Evolutionary conservation across 2,329 filamentous ascomycete species (phyloP), one percentile per base, ranked within the genome.

Genomic region (Diaporthe velutina): DNA sequence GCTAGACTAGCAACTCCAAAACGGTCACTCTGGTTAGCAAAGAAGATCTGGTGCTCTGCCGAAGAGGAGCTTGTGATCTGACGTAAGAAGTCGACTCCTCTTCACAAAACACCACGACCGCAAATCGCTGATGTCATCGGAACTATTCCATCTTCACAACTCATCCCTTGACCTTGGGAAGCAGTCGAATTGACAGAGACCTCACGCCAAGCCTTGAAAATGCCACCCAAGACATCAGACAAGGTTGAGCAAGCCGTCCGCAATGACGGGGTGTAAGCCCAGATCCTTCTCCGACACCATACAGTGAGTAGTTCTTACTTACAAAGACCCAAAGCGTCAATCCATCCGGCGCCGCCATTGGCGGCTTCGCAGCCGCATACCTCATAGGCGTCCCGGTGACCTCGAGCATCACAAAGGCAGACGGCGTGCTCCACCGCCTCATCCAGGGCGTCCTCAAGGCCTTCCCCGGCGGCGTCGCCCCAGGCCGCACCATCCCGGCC

Each of bases 401-500:
- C 25, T 45, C 66, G 35, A 48, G 40, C 57, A 70, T 74, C 35
- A 71, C 73, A 30, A 33, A 71, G 19, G 17, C 52, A 40, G 73
- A 71, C 42, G 45, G 66, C 9, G n/a, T 74, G 19, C 28, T 71
- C 55, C 67, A 74, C 7, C 61, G 58, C 48, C 35, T 71, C 40
- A 33, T 74, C 45, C n/a, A 71, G 67, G 22, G 66, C 28, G 15
- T 48, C 33, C 57, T 71, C n/a, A 30, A 71, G 12, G 8, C 66
- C 55, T 35, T 74, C 38, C 73, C 73, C 12, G 73, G 73, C 67
- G 55, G 61, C 33, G 55, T 55, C 28, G 67, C 67, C 45, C 48
- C 33, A 13, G 50, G 66, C 55, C 66, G 73, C 33, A 71, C 68
- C 67, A 74, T 74, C 35, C 73, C 73, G 5, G 73, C 73, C 45